Evolutionary conservation across 805 yeast species (phyloP).

Genomic region (Candida xiaguanensis): DNA sequence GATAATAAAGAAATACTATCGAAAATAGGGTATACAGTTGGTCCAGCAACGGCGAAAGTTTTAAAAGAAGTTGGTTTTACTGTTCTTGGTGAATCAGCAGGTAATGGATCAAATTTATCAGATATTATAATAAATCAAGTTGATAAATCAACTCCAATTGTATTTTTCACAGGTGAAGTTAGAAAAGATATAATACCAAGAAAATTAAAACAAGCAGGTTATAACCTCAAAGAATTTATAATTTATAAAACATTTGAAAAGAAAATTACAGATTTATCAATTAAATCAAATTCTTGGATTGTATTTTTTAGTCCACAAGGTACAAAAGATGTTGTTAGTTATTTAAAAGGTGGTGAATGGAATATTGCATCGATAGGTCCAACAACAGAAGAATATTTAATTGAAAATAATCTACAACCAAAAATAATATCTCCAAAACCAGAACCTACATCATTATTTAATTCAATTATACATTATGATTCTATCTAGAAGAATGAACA

Average conservation of each 20-base stretch:
- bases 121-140: constrained; percentile 48
- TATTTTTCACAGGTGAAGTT: constrained; percentile 83
- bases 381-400: constrained; percentile 69
- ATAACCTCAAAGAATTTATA: constrained; percentile 52
- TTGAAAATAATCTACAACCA: constrained; percentile 50
- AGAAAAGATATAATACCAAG: constrained; percentile 79
- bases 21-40: constrained; percentile 78
- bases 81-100: constrained; percentile 68
- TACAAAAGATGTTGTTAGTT: constrained; percentile 56
- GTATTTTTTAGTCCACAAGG: constrained; percentile 93
- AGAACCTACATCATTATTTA: constrained; percentile 54
- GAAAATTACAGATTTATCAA: constrained; percentile 9
- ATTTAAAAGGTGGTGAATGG: constrained; percentile 19
- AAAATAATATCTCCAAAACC: constrained; percentile 70
- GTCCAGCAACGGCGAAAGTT: constrained; percentile 77
- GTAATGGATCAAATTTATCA: constrained; percentile 73
- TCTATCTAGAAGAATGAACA: constrained; percentile 29
- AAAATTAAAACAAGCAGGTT: constrained; percentile 42
- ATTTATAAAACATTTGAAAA: constrained; percentile 62
- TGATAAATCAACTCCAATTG: constrained; percentile 35
- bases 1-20: constrained; percentile 28
- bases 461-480: constrained; percentile 24
- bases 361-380: constrained; percentile 88
- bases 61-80: constrained; percentile 63
- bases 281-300: constrained; percentile 50